A percentile compares a stretch with the other conserved stretches of the same genome.
phyloP scores from a whole-genome alignment of 371 early-diverging fungal genomes.

The Mortierella sp. region DNA sequence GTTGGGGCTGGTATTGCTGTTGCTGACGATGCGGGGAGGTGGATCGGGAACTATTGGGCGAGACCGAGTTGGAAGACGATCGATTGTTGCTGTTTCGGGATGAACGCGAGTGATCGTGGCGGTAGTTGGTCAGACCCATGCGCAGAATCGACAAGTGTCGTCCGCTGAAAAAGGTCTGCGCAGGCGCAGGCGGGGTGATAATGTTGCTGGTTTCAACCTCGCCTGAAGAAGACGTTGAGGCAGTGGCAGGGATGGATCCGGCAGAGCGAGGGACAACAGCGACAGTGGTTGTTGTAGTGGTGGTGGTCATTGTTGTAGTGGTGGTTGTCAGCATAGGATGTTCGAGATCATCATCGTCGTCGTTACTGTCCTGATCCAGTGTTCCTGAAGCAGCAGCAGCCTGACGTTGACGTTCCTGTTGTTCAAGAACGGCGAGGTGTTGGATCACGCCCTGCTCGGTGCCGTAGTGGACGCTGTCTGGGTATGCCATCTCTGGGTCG shows the following conservation, averaged over 20 bases:
- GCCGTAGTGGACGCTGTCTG: slow-evolving; percentile 21
- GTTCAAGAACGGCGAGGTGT: slow-evolving; percentile 17
- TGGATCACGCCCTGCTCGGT: slow-evolving; percentile 25
- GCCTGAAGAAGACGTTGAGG: not conserved
- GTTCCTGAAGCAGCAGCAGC: not conserved
- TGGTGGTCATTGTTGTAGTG: slow-evolving; percentile 34
- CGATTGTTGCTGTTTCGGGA: slow-evolving; percentile 3
- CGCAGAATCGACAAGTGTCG: not conserved
- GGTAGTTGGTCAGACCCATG: not conserved
- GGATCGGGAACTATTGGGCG: not conserved
- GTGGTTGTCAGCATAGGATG: slow-evolving; percentile 24
- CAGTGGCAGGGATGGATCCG: not conserved
- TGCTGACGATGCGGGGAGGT: not conserved
- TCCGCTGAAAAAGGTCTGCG: slow-evolving; percentile 5
- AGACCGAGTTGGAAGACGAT: not conserved
- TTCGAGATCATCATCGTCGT: not conserved
- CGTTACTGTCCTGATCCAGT: not conserved
- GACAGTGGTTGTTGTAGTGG: slow-evolving; percentile 22
- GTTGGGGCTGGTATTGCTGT: not conserved
- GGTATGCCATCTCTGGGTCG: slow-evolving; percentile 30
- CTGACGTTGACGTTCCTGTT: slow-evolving; percentile 8
- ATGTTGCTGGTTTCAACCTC: slow-evolving; percentile 3
- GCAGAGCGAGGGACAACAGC: not conserved
- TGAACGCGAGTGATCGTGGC: not conserved
- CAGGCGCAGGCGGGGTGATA: not conserved